Evolutionary conservation across 2,329 filamentous ascomycete genomes (phyloP).

Genomic region (Pyrenophora seminiperda): DNA sequence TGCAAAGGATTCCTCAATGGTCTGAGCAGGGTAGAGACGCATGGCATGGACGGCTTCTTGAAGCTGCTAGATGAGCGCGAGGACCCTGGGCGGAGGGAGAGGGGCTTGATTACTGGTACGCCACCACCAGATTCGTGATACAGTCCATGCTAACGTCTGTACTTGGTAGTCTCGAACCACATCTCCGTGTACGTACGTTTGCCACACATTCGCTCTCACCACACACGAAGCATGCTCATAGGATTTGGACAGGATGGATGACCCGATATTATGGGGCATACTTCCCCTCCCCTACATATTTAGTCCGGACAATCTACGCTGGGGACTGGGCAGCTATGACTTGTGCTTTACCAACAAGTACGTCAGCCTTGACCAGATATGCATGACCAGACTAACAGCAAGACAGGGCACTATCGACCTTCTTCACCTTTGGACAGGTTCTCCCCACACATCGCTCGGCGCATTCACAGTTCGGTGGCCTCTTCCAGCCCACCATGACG

Average conservation of each 20-base stretch:
- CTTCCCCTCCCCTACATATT: constrained; percentile 76
- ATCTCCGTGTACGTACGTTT: constrained; percentile 76
- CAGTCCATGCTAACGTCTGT: constrained; percentile 31
- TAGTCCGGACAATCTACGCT: constrained; percentile 76
- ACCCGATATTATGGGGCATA: constrained; percentile 91
- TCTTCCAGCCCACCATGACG: constrained; percentile 87
- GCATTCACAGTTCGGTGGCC: constrained; percentile 79
- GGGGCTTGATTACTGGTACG: constrained; percentile 82
- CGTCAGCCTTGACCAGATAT: constrained; percentile 20
- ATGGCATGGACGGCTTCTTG: constrained; percentile 77
- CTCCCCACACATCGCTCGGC: constrained; percentile 83
- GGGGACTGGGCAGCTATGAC: constrained; percentile 90
- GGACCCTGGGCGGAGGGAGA: constrained; percentile 67
- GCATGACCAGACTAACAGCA: constrained; percentile 19
- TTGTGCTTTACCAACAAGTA: constrained; percentile 91
- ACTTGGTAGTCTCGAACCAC: constrained; percentile 93
- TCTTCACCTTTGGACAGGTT: constrained; percentile 89
- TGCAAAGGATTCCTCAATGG: constrained; percentile 76
- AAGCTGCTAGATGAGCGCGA: constrained; percentile 74
- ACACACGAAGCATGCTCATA: constrained; percentile 18
- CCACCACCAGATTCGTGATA: constrained; percentile 68
- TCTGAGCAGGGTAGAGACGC: constrained; percentile 74
- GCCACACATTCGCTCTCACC: neutral
- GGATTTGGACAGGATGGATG: constrained; percentile 71
- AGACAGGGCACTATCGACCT: constrained; percentile 68